These are phyloP conservation scores for Globisporangium sylvaticum DNA, from an alignment of 352 stramenopile species.

Conservation along the genomic window DNA sequence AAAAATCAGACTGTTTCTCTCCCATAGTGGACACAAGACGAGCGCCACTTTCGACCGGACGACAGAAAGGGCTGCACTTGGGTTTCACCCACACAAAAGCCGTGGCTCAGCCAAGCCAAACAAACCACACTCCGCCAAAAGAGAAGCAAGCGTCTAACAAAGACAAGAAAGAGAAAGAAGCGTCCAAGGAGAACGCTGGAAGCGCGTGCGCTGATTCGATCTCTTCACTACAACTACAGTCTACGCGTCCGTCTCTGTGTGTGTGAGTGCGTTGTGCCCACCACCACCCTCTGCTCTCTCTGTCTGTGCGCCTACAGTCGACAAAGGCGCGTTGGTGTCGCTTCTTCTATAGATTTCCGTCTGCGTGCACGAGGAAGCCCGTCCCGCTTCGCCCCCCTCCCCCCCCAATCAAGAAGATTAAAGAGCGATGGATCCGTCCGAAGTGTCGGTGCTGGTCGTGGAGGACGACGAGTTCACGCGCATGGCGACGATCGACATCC, in stretches of 20 bases:
- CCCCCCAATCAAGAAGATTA: background rate
- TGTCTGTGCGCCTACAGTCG: background rate
- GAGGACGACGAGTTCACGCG: slow-evolving; percentile 89
- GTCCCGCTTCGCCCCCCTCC: too few species aligned
- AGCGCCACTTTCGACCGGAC: too few species aligned
- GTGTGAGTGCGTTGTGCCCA: background rate
- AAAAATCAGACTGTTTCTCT: too few species aligned
- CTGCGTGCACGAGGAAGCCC: too few species aligned
- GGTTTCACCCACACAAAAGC: too few species aligned
- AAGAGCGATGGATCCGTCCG: slow-evolving; percentile 77
- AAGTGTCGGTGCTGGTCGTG: slow-evolving; percentile 87
- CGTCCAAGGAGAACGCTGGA: background rate
- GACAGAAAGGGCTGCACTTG: too few species aligned
- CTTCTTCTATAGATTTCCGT: background rate
- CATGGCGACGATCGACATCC: slow-evolving; percentile 87
- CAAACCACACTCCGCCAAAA: too few species aligned
- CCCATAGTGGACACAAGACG: too few species aligned
- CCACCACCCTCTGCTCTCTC: too few species aligned
- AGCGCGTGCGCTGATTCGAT: background rate
- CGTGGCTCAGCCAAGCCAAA: too few species aligned
- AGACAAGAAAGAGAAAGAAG: too few species aligned
- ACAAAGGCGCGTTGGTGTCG: background rate
- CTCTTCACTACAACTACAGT: background rate
- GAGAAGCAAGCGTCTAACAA: too few species aligned
- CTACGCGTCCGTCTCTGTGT: background rate